phyloP scores from a whole-genome alignment of 192 early-diverging fungal genomes.

The Coemansia sp. region DNA sequence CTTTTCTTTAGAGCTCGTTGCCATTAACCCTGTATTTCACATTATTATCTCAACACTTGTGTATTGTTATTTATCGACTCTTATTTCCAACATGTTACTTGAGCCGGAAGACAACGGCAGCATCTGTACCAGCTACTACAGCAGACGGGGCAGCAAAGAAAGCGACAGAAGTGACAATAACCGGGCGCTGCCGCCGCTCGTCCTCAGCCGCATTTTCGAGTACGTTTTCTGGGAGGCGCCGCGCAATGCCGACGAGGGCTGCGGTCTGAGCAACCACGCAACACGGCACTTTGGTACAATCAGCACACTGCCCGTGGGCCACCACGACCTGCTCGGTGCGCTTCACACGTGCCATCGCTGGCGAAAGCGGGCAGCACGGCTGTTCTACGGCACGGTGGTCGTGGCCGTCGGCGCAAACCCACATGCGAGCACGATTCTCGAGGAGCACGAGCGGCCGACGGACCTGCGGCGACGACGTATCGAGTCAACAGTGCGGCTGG shows the following conservation, averaged over 20 bases:
- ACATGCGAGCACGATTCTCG: neutral
- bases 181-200: conserved; percentile 9
- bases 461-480: neutral
- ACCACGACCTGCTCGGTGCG: conserved; percentile 10
- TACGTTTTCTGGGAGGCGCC: conserved; percentile 34
- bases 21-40: no score
- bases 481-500: conserved; percentile 26
- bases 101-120: neutral
- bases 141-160: no score
- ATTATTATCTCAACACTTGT: no score
- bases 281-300: neutral
- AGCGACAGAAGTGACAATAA: neutral
- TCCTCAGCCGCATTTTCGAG: conserved; percentile 24
- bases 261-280: conserved; percentile 12
- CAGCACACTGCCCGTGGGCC: conserved; percentile 26
- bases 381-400: conserved; percentile 38
- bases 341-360: conserved; percentile 21
- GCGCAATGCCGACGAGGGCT: neutral
- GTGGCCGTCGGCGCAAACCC: conserved; percentile 3
- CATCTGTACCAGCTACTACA: neutral
- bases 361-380: conserved; percentile 29
- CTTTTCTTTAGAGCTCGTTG: no score
- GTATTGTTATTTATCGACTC: no score
- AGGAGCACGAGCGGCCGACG: conserved; percentile 8
- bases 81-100: no score